Evolutionary conservation across 73 alveolate genomes (phyloP), one percentile per base, ranked within the genome.

Genomic region (Blepharisma japonicum): DNA sequence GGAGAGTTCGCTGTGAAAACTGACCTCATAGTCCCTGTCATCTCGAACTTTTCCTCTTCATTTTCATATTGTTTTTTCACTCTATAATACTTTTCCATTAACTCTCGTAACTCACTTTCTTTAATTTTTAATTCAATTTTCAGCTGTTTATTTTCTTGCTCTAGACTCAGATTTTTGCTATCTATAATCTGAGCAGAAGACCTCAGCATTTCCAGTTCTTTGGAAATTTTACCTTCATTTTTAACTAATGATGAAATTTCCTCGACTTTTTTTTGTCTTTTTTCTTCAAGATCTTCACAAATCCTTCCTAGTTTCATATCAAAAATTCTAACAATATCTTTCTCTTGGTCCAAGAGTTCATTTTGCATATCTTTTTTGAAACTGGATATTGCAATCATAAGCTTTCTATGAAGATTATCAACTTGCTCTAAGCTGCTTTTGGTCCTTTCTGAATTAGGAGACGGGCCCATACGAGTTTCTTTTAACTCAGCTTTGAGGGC

Each of bases 281-380:
- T 14, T 8, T 61, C 74, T 61, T 61, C 74, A 61, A 61, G 14
- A 2, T 61, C 74, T 8, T 61, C 23, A 25, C 74, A 61, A 5
- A 61, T 61, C 4, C 23, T 61, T 5, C 47, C 74, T 14, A 61
- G 48, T 61, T 61, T 61, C 23, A 61, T 14, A 25, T 61, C 74
- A 25, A 61, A 61, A 8, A n/a, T 61, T 5, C 23, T 61, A 25
- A 61, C 47, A 20, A 39, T 61, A 61, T 61, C 74, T 61, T 61
- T 61, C 5, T 61, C 74, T 25, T 14, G 38, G 47, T 61, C 74
- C 5, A 8, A 14, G 11, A 61, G n/a, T 4, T 61, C 47, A 8
- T 61, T n/a, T 14, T 61, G 47, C 47, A 61, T 61, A 2, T 61
- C 50, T 61, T 18, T 18, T 39, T 61, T 61, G 5, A 61, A 61